Percentiles rank a stretch among this genome's conserved stretches.
phyloP scores from a whole-genome alignment of 2,329 filamentous ascomycete genomes.

The Verticillium zaregamsianum region DNA sequence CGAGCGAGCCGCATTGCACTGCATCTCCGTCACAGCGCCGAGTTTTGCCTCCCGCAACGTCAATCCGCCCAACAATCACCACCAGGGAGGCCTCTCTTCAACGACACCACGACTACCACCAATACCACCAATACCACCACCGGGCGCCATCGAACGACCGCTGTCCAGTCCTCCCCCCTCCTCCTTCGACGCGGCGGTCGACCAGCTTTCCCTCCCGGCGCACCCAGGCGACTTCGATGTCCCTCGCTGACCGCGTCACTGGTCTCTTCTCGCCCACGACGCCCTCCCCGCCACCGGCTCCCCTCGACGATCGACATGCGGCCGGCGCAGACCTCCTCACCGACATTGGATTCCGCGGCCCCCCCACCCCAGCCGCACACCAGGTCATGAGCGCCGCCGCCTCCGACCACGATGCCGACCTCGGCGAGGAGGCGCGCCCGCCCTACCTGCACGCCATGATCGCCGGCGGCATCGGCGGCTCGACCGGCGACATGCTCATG shows the following conservation, averaged over 20 bases:
- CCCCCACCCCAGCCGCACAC: slow-evolving; percentile 1
- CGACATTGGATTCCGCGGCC: slow-evolving; percentile 19
- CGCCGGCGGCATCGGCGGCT: slow-evolving; percentile 87
- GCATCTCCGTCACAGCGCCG: not conserved
- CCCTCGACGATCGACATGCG: slow-evolving; percentile 29
- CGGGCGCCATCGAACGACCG: not conserved
- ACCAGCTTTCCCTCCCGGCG: not conserved
- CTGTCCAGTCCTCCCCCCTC: not conserved
- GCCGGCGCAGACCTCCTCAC: slow-evolving; percentile 20
- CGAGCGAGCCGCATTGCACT: not conserved
- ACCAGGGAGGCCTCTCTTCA: slow-evolving; percentile 1
- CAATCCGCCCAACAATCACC: not conserved
- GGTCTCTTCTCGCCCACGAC: slow-evolving; percentile 43
- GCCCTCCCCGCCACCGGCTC: slow-evolving; percentile 23
- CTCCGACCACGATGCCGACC: slow-evolving; percentile 21
- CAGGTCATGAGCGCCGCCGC: slow-evolving; percentile 7
- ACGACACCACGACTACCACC: not conserved
- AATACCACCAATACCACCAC: not conserved
- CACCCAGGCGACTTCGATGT: slow-evolving; percentile 34
- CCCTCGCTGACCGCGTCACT: slow-evolving; percentile 50
- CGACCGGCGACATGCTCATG: slow-evolving; percentile 95
- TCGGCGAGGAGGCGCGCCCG: slow-evolving; percentile 38
- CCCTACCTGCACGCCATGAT: slow-evolving; percentile 68
- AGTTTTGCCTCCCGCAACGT: not conserved
- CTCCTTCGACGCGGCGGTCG: not conserved